These are phyloP conservation scores for Exophiala sideris DNA, from an alignment of 2,329 filamentous ascomycete genomes.

Conservation along the genomic window DNA sequence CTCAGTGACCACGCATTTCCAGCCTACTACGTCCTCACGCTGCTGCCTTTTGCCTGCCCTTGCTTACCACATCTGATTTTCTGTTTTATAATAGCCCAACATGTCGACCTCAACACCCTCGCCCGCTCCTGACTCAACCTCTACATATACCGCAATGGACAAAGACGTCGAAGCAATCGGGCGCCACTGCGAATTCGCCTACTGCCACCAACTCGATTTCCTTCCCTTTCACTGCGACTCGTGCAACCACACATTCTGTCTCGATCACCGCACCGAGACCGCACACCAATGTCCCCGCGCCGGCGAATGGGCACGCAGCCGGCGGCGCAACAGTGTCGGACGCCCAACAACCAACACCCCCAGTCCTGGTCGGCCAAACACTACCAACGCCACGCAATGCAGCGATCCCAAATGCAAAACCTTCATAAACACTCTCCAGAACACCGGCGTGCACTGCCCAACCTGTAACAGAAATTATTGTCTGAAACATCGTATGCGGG, in stretches of 20 bases:
- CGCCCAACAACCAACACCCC: slow-evolving; percentile 28
- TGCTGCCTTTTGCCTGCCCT: too few relatives aligned
- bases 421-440: slow-evolving; percentile 50
- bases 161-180: slow-evolving; percentile 78
- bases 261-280: slow-evolving; percentile 86
- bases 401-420: slow-evolving; percentile 50
- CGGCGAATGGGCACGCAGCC: slow-evolving; percentile 58
- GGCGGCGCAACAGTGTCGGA: slow-evolving; percentile 38
- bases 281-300: slow-evolving; percentile 66
- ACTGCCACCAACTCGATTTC: slow-evolving; percentile 94
- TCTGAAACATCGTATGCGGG: slow-evolving; percentile 49
- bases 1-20: slow-evolving; percentile 10
- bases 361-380: slow-evolving; percentile 49
- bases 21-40: slow-evolving; percentile 4
- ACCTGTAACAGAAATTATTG: slow-evolving; percentile 51
- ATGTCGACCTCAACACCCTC: slow-evolving; percentile 26
- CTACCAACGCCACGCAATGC: slow-evolving; percentile 54
- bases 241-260: slow-evolving; percentile 79
- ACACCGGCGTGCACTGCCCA: slow-evolving; percentile 49
- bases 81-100: slow-evolving; percentile 1
- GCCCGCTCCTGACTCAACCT: slow-evolving; percentile 9
- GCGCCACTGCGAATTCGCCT: slow-evolving; percentile 83
- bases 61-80: too few relatives aligned
- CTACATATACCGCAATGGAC: slow-evolving; percentile 27
- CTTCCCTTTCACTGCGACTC: slow-evolving; percentile 92